Base-by-base conservation (phyloP, 2,329 filamentous ascomycete genomes). In the Sordariomycetes sp. region DNA sequence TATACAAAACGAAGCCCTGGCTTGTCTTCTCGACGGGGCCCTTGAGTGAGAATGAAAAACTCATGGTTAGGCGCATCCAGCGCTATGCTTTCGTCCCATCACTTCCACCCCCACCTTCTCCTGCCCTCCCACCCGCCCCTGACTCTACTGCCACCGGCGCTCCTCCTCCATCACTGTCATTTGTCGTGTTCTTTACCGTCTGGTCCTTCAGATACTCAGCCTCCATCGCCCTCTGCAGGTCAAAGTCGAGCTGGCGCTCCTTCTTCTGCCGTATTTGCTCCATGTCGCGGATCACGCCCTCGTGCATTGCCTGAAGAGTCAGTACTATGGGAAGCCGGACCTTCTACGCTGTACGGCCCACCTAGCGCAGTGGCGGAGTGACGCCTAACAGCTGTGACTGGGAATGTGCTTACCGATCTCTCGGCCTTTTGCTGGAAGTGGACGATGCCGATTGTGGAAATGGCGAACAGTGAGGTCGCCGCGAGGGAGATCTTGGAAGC, bases 231-330 rank as follows among this genome's bases (percentile, higher is more conserved):
- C 79, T 81, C 68, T 99, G 94, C 81, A 95, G 83, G 62, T 97
- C 91, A 66, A 99, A 99, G 68, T 99, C 94, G 55, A 90, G 82
- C 69, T 95, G 89, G 59, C 94, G 85, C 70, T 99, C 94, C 62
- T 82, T 81, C 74, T 96, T 96, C 62, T 96, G 69, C 52, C 88
- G 84, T 69, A 96, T 91, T 67, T 95, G 90, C 67, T 97, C 92
- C 78, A 96, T 87, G 67, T 99, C 94, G 62, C 92, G 88, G 62
- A 97, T 76, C 50, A 99, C 94, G 52, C 94, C 94, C 63, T 87
- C 82, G 67, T 99, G 94, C 94, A 99, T 99, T 58, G 89, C 88
- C 94, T 92, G 61, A 36, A 25, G 42, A 12, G 39, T 52, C 35
- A 52, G 50, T 24, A 10, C 24, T 15, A 6, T 39, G 13, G 10